These are phyloP conservation scores for Mycena kentingensis DNA, from an alignment of 768 basidiomycete genomes.

Conservation along the genomic window DNA sequence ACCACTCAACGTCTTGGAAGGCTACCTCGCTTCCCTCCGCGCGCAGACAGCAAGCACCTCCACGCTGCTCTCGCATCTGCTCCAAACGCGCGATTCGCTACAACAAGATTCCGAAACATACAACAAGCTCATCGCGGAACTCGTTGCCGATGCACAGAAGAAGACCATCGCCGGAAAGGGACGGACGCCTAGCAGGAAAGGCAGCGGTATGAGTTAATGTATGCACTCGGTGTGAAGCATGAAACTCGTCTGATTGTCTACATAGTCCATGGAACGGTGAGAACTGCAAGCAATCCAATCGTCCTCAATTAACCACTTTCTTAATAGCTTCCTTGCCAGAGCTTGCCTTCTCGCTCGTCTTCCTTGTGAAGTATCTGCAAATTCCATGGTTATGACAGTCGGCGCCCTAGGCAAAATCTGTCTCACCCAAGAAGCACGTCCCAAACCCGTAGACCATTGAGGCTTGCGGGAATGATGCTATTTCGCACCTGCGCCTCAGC, in stretches of 20 bases:
- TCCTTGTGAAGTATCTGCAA: constrained; percentile 49
- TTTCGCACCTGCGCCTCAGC: constrained; percentile 54
- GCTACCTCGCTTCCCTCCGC: constrained; percentile 66
- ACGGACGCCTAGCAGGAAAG: constrained; percentile 47
- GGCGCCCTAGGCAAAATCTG: neutral
- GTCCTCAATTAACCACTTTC: constrained; percentile 17
- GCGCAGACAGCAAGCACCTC: constrained; percentile 76
- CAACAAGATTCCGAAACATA: constrained; percentile 90
- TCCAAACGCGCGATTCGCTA: constrained; percentile 78
- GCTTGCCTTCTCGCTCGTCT: constrained; percentile 41
- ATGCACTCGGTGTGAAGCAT: neutral
- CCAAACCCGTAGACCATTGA: constrained; percentile 62
- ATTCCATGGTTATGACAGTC: constrained; percentile 1
- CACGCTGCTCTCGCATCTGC: constrained; percentile 71
- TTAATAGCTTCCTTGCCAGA: constrained; percentile 32
- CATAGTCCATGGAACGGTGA: neutral
- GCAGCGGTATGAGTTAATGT: constrained; percentile 44
- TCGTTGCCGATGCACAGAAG: constrained; percentile 91
- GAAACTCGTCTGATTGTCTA: neutral
- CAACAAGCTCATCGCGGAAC: constrained; percentile 86
- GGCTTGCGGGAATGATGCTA: constrained; percentile 36
- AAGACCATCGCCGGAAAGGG: constrained; percentile 70
- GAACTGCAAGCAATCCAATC: neutral
- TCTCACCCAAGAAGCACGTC: constrained; percentile 51
- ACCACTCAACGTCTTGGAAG: constrained; percentile 66